Evolutionary conservation across 192 early-diverging fungal species (phyloP), one percentile per base, ranked within the genome.

Genomic region (Paraglomus occultum): DNA sequence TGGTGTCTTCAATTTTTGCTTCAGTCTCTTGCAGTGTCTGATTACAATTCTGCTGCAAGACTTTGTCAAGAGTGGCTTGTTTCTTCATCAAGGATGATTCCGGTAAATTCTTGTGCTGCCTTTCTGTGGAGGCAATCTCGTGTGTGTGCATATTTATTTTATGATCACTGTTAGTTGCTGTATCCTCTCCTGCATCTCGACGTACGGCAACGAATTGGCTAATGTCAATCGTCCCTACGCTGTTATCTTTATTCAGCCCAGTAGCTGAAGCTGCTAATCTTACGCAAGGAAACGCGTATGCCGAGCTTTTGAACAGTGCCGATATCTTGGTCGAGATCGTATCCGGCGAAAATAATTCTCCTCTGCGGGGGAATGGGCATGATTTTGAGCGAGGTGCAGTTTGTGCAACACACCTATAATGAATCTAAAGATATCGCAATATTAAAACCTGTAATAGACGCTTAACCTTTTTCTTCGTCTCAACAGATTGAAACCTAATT

Each of bases 361-460:
- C 3, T 14, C 57, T 47, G 7, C 15, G 51, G 8, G 58, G 46
- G 63, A 74, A 66, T 11, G 72, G 54, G 22, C 51, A 71, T 17
- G 76, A 71, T 51, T 74, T 77, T 17, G 76, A 67, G 1, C 52
- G 51, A 8, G 65, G 15, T 7, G 51, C 14, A 49, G 15, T 4
- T 14, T 73, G 45, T 15, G 38, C 14, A 17, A 52, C n/a, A 38
- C 22, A 43, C 14, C 51, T 67, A 66, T 47, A 65, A 46, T 73
- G 69, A 11, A 77, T 49, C 76, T 76, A 59, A 67, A 58, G 18
- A 51, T 67, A 31, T 61, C 17, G 53, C 42, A 70, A 12, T 9
- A 15, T 39, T 50, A 52, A 61, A 64, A 2, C n/a, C 45, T 17
- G 40, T 40, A 39, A 6, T 18, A 52, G 52, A 74, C 40, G 17